Percentiles rank a stretch among this genome's conserved stretches.
Conservation (phyloP, 106 monocot genomes). For the Allium fistulosum region DNA sequence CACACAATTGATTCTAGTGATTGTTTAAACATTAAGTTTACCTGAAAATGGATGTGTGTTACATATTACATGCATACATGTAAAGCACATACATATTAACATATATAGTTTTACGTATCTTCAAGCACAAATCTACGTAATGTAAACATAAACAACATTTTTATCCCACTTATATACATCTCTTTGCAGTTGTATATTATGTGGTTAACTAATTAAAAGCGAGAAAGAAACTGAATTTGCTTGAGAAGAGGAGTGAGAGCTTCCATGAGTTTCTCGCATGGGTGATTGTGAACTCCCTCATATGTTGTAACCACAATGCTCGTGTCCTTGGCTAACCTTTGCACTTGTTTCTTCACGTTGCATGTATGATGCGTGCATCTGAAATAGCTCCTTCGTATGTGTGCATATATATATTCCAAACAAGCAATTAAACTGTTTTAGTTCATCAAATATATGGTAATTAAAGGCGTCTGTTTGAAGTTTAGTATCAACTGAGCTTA, state of each 20-base stretch:
- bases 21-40: too few species aligned
- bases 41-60: too few species aligned
- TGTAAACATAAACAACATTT: too few species aligned
- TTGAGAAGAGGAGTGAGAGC: slow-evolving; percentile 67
- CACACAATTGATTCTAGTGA: too few species aligned
- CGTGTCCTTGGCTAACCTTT: slow-evolving; percentile 61
- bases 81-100: too few species aligned
- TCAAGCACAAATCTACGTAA: too few species aligned
- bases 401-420: not conserved
- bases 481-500: too few species aligned
- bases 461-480: too few species aligned
- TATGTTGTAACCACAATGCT: slow-evolving; percentile 89
- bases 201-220: not conserved
- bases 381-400: slow-evolving; percentile 63
- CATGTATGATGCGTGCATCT: slow-evolving; percentile 82
- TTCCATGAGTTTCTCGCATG: slow-evolving; percentile 91
- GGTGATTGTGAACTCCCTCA: slow-evolving; percentile 92
- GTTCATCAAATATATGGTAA: not conserved
- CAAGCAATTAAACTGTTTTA: not conserved
- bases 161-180: too few species aligned
- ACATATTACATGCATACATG: too few species aligned
- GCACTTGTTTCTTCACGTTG: slow-evolving; percentile 85
- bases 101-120: too few species aligned
- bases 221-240: slow-evolving; percentile 33
- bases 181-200: too few species aligned